A percentile compares a stretch with the other conserved stretches of the same genome.
phyloP scores from a whole-genome alignment of 208 protist species.

The Crithidia sp. region DNA sequence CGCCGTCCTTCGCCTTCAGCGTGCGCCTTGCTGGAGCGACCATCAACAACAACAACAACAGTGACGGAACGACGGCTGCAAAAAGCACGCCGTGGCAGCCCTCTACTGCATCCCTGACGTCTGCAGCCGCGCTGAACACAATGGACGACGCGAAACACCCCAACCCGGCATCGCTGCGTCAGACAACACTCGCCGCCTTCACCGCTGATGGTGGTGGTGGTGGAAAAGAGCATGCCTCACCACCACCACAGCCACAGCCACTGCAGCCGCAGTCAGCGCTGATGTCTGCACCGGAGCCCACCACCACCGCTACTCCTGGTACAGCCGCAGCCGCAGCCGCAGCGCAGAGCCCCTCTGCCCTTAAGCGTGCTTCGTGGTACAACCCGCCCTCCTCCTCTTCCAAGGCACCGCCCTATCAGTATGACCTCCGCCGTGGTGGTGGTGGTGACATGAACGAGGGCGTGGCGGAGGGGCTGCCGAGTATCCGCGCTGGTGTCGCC shows the following conservation, averaged over 20 bases:
- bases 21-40: neutral
- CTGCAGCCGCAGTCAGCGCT: too few species aligned
- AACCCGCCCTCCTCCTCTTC: constrained; percentile 6
- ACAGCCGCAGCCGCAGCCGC: too few species aligned
- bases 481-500: neutral
- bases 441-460: neutral
- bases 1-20: constrained; percentile 1
- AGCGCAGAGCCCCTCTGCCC: neutral
- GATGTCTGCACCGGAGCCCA: too few species aligned
- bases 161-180: too few species aligned
- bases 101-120: neutral
- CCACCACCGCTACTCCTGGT: too few species aligned
- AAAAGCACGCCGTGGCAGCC: neutral
- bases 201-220: too few species aligned
- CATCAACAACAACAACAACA: neutral
- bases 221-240: too few species aligned
- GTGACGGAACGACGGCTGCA: neutral
- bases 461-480: constrained; percentile 2
- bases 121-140: too few species aligned
- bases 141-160: too few species aligned
- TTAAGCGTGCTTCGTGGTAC: constrained; percentile 3
- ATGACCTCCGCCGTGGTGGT: neutral
- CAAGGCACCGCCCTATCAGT: constrained; percentile 28
- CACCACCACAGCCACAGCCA: too few species aligned
- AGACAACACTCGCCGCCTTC: too few species aligned